A percentile compares a stretch with the other conserved stretches of the same genome.
phyloP scores from a whole-genome alignment of 176 grass and related monocot species.

The Aegilops sharonensis region DNA sequence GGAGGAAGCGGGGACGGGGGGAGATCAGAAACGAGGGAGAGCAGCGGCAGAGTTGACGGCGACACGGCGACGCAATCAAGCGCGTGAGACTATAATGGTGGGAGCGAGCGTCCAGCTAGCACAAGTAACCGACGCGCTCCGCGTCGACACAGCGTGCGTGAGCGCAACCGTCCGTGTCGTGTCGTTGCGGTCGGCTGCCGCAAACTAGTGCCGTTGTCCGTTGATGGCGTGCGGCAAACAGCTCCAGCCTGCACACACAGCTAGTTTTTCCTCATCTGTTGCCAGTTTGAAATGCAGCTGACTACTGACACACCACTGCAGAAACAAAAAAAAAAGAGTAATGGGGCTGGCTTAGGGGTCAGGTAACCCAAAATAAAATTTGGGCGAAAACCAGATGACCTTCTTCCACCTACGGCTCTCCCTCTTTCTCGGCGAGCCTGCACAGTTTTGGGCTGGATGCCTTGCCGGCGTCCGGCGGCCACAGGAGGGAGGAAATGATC shows the following conservation, averaged over 20 bases:
- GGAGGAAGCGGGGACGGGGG: background rate
- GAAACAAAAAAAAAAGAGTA: no score
- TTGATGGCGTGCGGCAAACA: background rate
- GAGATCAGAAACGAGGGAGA: background rate
- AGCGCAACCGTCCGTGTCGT: background rate
- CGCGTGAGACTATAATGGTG: slow-evolving; percentile 2
- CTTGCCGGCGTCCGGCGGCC: no score
- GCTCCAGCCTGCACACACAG: background rate
- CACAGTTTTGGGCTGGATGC: no score
- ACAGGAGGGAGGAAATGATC: no score
- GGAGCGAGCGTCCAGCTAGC: slow-evolving; percentile 8
- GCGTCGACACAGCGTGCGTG: slow-evolving; percentile 7
- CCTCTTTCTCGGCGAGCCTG: no score
- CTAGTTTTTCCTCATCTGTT: background rate
- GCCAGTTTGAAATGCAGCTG: background rate
- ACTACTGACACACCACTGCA: no score
- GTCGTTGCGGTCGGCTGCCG: background rate
- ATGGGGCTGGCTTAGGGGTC: no score
- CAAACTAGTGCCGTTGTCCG: background rate
- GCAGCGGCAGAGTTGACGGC: background rate
- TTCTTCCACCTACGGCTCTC: no score
- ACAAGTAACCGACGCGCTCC: background rate
- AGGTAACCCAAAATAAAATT: no score
- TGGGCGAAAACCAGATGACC: no score
- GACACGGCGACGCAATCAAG: background rate